These are phyloP conservation scores for Phoma sp. DNA, from an alignment of 2,329 filamentous ascomycete genomes.

Conservation along the genomic window DNA sequence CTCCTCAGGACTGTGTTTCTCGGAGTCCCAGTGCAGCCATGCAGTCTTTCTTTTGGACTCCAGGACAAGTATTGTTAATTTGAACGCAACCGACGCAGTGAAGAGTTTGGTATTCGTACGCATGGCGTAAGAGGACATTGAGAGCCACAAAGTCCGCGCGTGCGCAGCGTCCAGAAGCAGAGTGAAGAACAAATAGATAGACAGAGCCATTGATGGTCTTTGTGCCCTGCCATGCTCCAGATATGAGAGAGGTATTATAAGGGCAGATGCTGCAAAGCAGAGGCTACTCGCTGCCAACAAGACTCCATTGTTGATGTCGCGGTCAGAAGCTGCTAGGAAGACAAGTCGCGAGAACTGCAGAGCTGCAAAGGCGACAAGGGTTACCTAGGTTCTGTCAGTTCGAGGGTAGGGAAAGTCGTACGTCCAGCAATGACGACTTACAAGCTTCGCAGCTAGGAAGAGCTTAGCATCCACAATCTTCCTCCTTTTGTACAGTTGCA, in stretches of 20 bases:
- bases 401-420: neutral
- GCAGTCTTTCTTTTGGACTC: slow-evolving; percentile 31
- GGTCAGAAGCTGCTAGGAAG: slow-evolving; percentile 20
- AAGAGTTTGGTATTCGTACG: slow-evolving; percentile 18
- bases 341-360: slow-evolving; percentile 38
- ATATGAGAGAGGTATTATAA: slow-evolving; percentile 15
- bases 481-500: slow-evolving; percentile 16
- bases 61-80: slow-evolving; percentile 25
- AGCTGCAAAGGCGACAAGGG: slow-evolving; percentile 24
- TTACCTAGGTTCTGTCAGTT: slow-evolving; percentile 12
- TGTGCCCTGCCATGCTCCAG: slow-evolving; percentile 22
- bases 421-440: neutral
- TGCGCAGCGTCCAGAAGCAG: slow-evolving; percentile 22
- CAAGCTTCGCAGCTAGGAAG: neutral
- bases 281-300: slow-evolving; percentile 35
- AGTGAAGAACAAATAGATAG: slow-evolving; percentile 21
- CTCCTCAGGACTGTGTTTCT: slow-evolving; percentile 41
- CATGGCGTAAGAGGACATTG: slow-evolving; percentile 4
- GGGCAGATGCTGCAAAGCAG: slow-evolving; percentile 29
- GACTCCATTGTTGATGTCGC: slow-evolving; percentile 25
- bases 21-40: slow-evolving; percentile 31
- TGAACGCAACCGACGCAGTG: slow-evolving; percentile 22
- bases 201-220: slow-evolving; percentile 25
- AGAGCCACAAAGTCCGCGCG: slow-evolving; percentile 22
- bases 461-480: neutral